phyloP scores from a whole-genome alignment of 2,329 filamentous ascomycete species.

The Fusarium mundagurra region DNA sequence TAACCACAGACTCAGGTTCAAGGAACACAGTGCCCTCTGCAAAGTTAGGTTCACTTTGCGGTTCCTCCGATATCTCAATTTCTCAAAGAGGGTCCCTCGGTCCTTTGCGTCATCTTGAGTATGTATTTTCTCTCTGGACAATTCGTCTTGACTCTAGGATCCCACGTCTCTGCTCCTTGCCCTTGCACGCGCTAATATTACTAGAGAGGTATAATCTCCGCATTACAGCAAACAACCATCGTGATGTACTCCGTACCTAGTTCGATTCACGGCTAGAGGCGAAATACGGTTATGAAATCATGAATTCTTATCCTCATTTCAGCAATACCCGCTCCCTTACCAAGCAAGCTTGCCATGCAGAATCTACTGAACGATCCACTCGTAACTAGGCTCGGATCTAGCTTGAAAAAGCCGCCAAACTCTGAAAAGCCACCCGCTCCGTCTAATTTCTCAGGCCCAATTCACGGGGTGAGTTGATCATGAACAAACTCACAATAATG shows the following conservation, averaged over 20 bases:
- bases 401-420: not conserved
- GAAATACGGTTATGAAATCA: not conserved
- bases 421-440: slow-evolving; percentile 25
- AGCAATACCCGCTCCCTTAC: not conserved
- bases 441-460: slow-evolving; percentile 29
- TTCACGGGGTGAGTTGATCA: slow-evolving; percentile 19
- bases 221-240: slow-evolving; percentile 28
- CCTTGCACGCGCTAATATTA: slow-evolving; percentile 33
- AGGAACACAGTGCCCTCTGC: not conserved
- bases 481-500: not conserved
- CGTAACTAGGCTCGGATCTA: not conserved
- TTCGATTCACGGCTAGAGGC: slow-evolving; percentile 19
- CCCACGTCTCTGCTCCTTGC: slow-evolving; percentile 23
- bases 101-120: slow-evolving; percentile 29
- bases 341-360: not conserved
- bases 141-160: slow-evolving; percentile 10
- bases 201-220: slow-evolving; percentile 39
- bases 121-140: slow-evolving; percentile 5
- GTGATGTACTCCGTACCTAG: slow-evolving; percentile 12
- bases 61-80: not conserved
- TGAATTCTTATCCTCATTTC: not conserved
- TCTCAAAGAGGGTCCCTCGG: slow-evolving; percentile 1
- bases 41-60: not conserved
- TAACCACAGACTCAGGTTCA: slow-evolving; percentile 5
- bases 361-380: not conserved